These are phyloP conservation scores for Eutreptiella sp. DNA, from an alignment of 208 protist species.

Conservation along the genomic window DNA sequence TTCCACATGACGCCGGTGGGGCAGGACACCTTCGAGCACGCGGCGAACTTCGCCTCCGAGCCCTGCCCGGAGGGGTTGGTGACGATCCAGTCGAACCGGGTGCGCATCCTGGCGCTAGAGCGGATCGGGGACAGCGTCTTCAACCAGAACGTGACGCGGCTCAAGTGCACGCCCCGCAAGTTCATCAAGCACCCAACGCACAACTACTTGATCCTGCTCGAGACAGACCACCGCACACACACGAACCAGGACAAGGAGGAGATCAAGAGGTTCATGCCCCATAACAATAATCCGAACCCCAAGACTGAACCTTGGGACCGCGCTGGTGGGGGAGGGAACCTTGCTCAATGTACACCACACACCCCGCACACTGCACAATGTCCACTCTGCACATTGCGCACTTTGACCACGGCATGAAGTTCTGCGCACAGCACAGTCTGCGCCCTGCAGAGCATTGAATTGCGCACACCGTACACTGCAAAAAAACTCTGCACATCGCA, in stretches of 20 bases:
- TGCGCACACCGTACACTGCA: no score
- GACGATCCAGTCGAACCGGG: conserved; percentile 45
- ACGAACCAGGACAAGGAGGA: conserved; percentile 1
- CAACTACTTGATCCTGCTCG: conserved; percentile 51
- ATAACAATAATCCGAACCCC: no score
- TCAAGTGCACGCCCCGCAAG: conserved; percentile 61
- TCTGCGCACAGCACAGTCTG: no score
- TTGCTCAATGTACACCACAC: no score
- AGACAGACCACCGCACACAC: conserved; percentile 56
- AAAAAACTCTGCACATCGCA: no score
- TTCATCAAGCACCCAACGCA: conserved; percentile 52
- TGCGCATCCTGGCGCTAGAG: conserved; percentile 51
- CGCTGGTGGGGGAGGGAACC: no score
- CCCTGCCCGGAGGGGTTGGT: conserved; percentile 71
- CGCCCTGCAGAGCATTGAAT: no score
- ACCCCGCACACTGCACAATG: no score
- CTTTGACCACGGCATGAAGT: no score
- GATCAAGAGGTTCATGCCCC: background rate
- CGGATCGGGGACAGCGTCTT: conserved; percentile 56
- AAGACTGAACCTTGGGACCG: no score
- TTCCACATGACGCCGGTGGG: conserved; percentile 57
- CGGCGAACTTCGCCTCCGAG: conserved; percentile 59
- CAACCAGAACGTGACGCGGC: conserved; percentile 48
- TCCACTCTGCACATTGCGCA: no score
- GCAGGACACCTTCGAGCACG: conserved; percentile 57